Evolutionary conservation across 805 yeast species (phyloP).

Genomic region (Blastobotrys robertii): DNA sequence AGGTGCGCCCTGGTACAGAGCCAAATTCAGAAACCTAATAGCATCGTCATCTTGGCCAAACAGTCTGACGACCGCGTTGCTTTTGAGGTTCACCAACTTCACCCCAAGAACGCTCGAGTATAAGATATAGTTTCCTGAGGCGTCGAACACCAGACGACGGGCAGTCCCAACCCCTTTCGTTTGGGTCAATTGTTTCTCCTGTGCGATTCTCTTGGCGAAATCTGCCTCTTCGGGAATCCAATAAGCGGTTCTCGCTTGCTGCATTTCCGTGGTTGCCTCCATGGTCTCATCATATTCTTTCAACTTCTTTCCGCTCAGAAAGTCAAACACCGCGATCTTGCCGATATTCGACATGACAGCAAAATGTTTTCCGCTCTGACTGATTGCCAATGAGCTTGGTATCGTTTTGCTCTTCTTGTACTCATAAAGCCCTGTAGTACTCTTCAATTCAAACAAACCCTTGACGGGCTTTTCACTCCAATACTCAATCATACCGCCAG

Average conservation of each 20-base stretch:
- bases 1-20: constrained; percentile 27
- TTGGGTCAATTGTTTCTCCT: constrained; percentile 20
- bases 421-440: constrained; percentile 32
- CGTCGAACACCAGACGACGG: constrained; percentile 22
- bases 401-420: constrained; percentile 27
- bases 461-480: constrained; percentile 24
- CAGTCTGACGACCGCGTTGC: constrained; percentile 19
- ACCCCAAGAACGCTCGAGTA: constrained; percentile 26
- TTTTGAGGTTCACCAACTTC: constrained; percentile 21
- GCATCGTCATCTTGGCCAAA: constrained; percentile 24
- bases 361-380: constrained; percentile 24
- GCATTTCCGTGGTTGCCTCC: constrained; percentile 19
- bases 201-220: constrained; percentile 20
- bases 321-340: constrained; percentile 27
- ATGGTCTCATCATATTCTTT: constrained; percentile 26
- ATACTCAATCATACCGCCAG: constrained; percentile 30
- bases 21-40: constrained; percentile 21
- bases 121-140: constrained; percentile 22
- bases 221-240: constrained; percentile 19
- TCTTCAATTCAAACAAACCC: constrained; percentile 28
- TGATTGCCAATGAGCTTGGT: constrained; percentile 19
- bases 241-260: constrained; percentile 19
- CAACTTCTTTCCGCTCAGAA: constrained; percentile 27
- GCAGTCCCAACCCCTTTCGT: not conserved
- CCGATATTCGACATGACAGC: constrained; percentile 26